These are phyloP conservation scores for Metschnikowia amazonensis DNA, from an alignment of 805 yeast genomes.

Conservation along the genomic window DNA sequence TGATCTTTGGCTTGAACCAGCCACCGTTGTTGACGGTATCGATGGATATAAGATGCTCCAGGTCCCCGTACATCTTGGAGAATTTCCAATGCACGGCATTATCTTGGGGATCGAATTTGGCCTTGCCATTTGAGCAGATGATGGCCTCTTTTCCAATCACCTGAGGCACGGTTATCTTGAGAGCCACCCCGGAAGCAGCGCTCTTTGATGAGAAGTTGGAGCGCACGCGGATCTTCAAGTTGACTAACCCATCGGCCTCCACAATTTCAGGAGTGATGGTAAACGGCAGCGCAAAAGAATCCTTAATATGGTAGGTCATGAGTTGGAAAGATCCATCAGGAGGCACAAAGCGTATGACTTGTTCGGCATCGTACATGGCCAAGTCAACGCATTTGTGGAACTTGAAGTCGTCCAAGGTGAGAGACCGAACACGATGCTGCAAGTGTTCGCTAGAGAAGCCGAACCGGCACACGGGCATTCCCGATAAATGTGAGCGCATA, in stretches of 20 bases:
- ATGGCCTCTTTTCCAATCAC: conserved; percentile 26
- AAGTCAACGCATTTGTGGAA: conserved; percentile 85
- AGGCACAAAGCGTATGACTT: conserved; percentile 69
- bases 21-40: conserved; percentile 26
- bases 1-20: conserved; percentile 77
- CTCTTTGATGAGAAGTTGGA: conserved; percentile 58
- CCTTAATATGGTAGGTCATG: conserved; percentile 56
- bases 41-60: conserved; percentile 58
- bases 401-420: conserved; percentile 68
- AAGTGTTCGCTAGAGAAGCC: conserved; percentile 59
- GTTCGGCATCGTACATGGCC: conserved; percentile 59
- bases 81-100: conserved; percentile 67
- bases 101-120: conserved; percentile 64
- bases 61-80: conserved; percentile 61
- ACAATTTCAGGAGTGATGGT: conserved; percentile 53
- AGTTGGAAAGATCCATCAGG: conserved; percentile 87
- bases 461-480: conserved; percentile 79
- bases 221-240: conserved; percentile 56
- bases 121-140: conserved; percentile 58
- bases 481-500: conserved; percentile 69
- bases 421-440: conserved; percentile 28
- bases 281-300: conserved; percentile 67
- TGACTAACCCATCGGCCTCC: conserved; percentile 44
- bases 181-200: conserved; percentile 58
- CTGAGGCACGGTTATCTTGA: conserved; percentile 66